These are phyloP conservation scores for Solanum pimpinellifolium DNA, from an alignment of 257 asterid genomes.

Conservation along the genomic window DNA sequence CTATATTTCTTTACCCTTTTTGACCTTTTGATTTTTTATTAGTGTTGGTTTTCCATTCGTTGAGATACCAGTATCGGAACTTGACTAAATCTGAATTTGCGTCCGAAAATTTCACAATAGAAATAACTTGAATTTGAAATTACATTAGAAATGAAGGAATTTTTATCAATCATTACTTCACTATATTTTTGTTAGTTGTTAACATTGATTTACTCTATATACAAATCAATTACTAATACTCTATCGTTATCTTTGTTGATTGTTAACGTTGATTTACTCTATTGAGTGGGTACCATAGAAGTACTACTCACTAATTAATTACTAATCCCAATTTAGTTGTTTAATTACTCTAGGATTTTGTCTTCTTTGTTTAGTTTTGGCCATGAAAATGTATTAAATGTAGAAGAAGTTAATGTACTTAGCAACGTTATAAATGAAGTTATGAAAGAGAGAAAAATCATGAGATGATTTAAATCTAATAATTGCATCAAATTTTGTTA, in stretches of 20 bases:
- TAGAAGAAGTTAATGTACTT: neutral
- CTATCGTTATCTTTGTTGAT: too few relatives aligned
- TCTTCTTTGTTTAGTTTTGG: neutral
- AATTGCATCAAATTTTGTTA: neutral
- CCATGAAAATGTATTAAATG: neutral
- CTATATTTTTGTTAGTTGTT: neutral
- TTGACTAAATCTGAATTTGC: too few relatives aligned
- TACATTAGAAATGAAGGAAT: too few relatives aligned
- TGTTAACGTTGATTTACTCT: neutral
- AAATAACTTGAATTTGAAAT: too few relatives aligned
- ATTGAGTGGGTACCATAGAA: neutral
- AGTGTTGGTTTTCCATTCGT: neutral
- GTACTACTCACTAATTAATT: neutral
- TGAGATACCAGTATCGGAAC: accelerated
- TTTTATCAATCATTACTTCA: neutral
- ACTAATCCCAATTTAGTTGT: neutral
- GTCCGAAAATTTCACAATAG: accelerated
- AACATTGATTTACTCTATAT: neutral
- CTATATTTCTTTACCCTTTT: neutral
- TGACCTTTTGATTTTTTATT: neutral
- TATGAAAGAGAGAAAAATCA: neutral
- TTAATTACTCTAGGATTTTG: neutral
- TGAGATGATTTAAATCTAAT: neutral
- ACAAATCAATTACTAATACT: too few relatives aligned
- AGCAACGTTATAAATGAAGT: neutral